Conservation (phyloP, 2,329 filamentous ascomycete genomes). For the Tympanopsis confertula region DNA sequence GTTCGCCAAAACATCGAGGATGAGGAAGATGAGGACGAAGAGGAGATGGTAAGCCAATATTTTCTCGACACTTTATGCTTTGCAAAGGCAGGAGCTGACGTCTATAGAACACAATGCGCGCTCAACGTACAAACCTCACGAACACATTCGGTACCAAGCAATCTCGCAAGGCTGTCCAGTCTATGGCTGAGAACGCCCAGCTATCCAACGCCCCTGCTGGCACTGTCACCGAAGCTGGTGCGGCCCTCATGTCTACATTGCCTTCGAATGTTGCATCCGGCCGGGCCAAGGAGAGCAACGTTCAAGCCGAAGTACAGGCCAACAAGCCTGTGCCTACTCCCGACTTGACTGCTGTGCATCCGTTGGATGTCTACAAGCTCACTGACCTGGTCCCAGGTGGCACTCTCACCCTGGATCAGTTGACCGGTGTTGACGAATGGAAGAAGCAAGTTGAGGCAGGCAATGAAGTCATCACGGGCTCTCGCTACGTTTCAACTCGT, state of each 20-base stretch:
- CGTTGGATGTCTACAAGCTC: constrained; percentile 29
- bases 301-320: constrained; percentile 27
- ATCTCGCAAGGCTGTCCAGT: constrained; percentile 31
- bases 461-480: constrained; percentile 21
- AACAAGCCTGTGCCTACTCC: constrained; percentile 29
- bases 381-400: constrained; percentile 26
- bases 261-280: constrained; percentile 13
- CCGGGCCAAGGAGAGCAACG: constrained; percentile 14
- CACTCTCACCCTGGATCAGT: constrained; percentile 22
- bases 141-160: constrained; percentile 36
- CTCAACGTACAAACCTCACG: constrained; percentile 26
- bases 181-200: constrained; percentile 31
- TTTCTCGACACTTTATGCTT: constrained; percentile 2
- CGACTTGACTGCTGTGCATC: constrained; percentile 26
- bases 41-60: constrained; percentile 12
- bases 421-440: constrained; percentile 28
- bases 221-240: constrained; percentile 21
- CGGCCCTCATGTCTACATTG: constrained; percentile 27
- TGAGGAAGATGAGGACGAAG: constrained; percentile 6
- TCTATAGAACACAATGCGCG: constrained; percentile 20
- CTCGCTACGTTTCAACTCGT: constrained; percentile 29
- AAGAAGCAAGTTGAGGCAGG: constrained; percentile 19
- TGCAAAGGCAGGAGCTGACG: background rate
- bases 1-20: constrained; percentile 27
- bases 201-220: constrained; percentile 23